phyloP scores from a whole-genome alignment of 106 monocot genomes.

The Agapanthus africanus region DNA sequence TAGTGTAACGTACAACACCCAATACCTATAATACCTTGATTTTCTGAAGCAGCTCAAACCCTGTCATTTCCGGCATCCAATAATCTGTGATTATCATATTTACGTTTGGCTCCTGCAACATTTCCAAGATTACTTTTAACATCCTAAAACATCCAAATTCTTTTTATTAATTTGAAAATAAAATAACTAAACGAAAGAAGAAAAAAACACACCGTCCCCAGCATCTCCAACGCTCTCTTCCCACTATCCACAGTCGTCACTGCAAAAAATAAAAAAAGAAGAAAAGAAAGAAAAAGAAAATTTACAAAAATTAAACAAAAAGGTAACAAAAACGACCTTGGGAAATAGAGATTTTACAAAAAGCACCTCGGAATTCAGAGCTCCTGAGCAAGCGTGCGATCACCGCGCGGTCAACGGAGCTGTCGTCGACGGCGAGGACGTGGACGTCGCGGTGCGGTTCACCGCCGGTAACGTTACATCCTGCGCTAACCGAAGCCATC shows the following conservation, averaged over 20 bases:
- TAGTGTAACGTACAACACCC: too few species aligned
- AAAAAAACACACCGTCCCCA: conserved; percentile 11
- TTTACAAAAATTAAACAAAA: background rate
- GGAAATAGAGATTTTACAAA: background rate
- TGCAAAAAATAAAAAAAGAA: background rate
- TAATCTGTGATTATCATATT: conserved; percentile 83
- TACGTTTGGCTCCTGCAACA: conserved; percentile 47
- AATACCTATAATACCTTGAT: conserved; percentile 50
- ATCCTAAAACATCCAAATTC: background rate
- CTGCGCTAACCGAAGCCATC: too few species aligned
- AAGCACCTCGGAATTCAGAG: conserved; percentile 32
- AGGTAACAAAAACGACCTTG: background rate
- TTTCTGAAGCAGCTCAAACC: conserved; percentile 64
- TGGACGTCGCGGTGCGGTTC: conserved; percentile 22
- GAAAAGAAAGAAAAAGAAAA: background rate
- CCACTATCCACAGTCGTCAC: conserved; percentile 37
- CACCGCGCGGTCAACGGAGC: conserved; percentile 52
- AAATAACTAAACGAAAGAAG: background rate
- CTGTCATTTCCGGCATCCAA: conserved; percentile 85
- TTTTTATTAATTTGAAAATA: too few species aligned
- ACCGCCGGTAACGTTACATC: too few species aligned
- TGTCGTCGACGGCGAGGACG: conserved; percentile 56
- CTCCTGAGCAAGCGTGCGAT: conserved; percentile 27
- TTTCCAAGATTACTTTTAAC: background rate
- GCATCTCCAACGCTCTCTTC: conserved; percentile 26